These are phyloP conservation scores for Lenzites betulinus DNA, from an alignment of 768 basidiomycete species.

Conservation along the genomic window DNA sequence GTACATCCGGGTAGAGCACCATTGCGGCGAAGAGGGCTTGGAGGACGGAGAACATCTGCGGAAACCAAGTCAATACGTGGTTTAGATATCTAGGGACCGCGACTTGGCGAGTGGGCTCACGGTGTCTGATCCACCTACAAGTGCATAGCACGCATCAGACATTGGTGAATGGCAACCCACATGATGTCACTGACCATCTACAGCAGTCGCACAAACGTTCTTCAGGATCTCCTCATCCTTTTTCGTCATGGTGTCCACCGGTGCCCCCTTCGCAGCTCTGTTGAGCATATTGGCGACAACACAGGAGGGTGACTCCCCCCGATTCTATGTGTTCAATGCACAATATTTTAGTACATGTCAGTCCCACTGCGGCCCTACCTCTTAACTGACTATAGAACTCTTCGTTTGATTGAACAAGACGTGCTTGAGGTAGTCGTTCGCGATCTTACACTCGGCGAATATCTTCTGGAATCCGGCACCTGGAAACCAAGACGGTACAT, in stretches of 20 bases:
- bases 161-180: too few species aligned
- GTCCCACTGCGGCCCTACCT: too few species aligned
- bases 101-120: not conserved
- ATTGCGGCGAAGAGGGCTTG: not conserved
- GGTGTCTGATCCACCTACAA: not conserved
- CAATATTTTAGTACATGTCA: too few species aligned
- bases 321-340: too few species aligned
- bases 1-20: constrained; percentile 13
- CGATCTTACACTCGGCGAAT: not conserved
- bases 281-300: not conserved
- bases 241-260: too few species aligned
- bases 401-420: not conserved
- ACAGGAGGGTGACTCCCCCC: not conserved
- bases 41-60: not conserved
- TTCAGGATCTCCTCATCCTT: not conserved
- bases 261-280: not conserved
- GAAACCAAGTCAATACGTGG: too few species aligned
- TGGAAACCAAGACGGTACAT: constrained; percentile 11
- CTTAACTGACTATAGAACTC: not conserved
- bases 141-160: too few species aligned
- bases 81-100: too few species aligned
- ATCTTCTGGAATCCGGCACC: constrained; percentile 10
- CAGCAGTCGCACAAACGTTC: not conserved
- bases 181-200: constrained; percentile 8
- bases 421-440: not conserved